Conservation (phyloP, 2,329 filamentous ascomycete genomes). For the Trichophyton simii region DNA sequence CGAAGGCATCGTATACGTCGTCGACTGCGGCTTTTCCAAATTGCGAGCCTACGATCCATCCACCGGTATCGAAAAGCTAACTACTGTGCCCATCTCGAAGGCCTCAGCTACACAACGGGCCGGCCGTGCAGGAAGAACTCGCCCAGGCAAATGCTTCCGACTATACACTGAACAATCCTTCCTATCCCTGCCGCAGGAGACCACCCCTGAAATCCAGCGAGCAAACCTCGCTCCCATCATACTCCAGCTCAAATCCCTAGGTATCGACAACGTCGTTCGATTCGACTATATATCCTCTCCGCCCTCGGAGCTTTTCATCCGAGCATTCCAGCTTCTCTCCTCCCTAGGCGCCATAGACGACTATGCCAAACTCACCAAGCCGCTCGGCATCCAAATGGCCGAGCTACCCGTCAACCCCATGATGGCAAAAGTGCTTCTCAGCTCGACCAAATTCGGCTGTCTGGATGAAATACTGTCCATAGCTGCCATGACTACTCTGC, state of each 20-base stretch:
- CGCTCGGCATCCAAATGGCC: conserved; percentile 81
- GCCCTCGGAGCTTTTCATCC: conserved; percentile 69
- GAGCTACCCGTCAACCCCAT: conserved; percentile 88
- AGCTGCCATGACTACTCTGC: conserved; percentile 82
- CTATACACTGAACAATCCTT: conserved; percentile 73
- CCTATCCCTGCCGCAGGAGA: conserved; percentile 53
- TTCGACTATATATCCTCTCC: conserved; percentile 84
- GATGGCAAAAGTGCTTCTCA: conserved; percentile 80
- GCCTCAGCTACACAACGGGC: conserved; percentile 86
- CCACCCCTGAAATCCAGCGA: conserved; percentile 80
- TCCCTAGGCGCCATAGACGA: conserved; percentile 76
- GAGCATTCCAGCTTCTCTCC: conserved; percentile 77
- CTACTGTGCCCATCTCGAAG: conserved; percentile 69
- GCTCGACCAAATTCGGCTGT: conserved; percentile 62
- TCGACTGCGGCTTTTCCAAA: conserved; percentile 87
- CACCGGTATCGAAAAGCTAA: conserved; percentile 79
- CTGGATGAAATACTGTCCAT: conserved; percentile 79
- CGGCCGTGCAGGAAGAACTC: conserved; percentile 78
- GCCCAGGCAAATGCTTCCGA: conserved; percentile 84
- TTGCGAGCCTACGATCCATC: conserved; percentile 70
- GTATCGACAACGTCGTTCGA: conserved; percentile 83
- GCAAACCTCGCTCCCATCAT: conserved; percentile 81
- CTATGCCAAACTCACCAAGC: conserved; percentile 79
- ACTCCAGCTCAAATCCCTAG: conserved; percentile 84
- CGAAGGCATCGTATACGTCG: conserved; percentile 76